Evolutionary conservation across 345 rosid species (phyloP), one percentile per base, ranked within the genome.

Genomic region (Physaria fendleri): DNA sequence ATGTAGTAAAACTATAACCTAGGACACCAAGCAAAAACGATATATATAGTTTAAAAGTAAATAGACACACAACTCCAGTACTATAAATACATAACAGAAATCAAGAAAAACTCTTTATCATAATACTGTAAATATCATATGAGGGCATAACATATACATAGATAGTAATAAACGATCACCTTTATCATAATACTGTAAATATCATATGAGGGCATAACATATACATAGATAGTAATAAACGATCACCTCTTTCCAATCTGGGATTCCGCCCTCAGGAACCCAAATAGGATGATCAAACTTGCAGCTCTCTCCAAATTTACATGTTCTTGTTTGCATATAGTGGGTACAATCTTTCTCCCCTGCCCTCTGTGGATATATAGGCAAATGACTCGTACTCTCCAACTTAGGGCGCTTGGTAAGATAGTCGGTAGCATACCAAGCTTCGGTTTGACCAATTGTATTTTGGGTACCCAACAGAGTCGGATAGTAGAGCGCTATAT

Each of bases 221-320:
- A 76, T 76, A 74, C 62, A 66, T 77, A 71, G 79, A 75, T 76
- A 74, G 57, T 52, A 78, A 73, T 81, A 84, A 81, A 78, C 72
- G 69, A 77, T 92, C 98, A 92, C 98, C 98, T 92, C 98, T 92
- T 88, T 92, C 98, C 96, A 92, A 86, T 85, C 90, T 78, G 96
- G 96, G 87, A 92, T 92, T 80, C 98, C 98, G 69, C 96, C 98
- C 65, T 84, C 98, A 13, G 98, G 96, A 85, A 92, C 98, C 98
- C 98, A 88, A 88, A 88, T 62, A 79, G 98, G 98, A 84, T 92
- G 98, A 81, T 92, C 96, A 85, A 85, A 92, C 83, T 78, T 92
- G 96, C 98, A 92, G 93, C 77, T 82, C 63, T 80, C 88, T 79
- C 96, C 98, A 84, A 81, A 92, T 76, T 88, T 92, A 92, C 98